Conservation (phyloP, 345 rosid genomes). For the Aurinia saxatilis region DNA sequence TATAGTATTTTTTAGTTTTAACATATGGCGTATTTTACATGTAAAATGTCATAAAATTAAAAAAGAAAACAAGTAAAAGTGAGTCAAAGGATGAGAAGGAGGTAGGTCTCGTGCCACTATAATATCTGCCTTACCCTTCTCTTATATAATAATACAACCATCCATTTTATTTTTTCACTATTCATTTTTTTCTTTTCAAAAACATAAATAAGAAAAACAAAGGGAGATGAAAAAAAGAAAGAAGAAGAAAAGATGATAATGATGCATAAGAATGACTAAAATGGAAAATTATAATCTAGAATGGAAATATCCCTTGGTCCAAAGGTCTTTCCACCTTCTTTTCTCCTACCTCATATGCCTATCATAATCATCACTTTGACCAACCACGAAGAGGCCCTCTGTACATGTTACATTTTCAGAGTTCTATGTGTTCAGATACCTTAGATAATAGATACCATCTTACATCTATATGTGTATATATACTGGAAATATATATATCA, state of each 20-base stretch:
- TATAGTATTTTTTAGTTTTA: too few species aligned
- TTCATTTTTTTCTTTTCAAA: background rate
- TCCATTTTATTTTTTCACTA: background rate
- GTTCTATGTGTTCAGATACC: background rate
- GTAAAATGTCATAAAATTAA: constrained; percentile 3
- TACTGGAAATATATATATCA: too few species aligned
- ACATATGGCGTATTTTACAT: background rate
- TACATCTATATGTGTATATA: too few species aligned
- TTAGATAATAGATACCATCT: too few species aligned
- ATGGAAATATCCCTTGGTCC: constrained; percentile 24
- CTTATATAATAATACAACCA: background rate
- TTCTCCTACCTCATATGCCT: constrained; percentile 3
- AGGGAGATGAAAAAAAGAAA: background rate
- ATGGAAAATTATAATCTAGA: constrained; percentile 24
- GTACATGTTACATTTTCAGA: background rate
- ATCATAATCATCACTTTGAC: constrained; percentile 15
- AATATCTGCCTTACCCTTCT: background rate
- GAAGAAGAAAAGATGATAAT: background rate
- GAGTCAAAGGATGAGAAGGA: constrained; percentile 20
- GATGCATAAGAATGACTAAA: constrained; percentile 21
- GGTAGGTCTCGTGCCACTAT: constrained; percentile 13
- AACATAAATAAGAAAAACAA: background rate
- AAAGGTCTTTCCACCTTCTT: constrained; percentile 14
- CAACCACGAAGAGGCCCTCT: background rate
- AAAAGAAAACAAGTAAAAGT: background rate